Percentiles rank a stretch among this genome's conserved stretches.
Conservation (phyloP, 2,329 filamentous ascomycete species). For the Pyricularia sp. region DNA sequence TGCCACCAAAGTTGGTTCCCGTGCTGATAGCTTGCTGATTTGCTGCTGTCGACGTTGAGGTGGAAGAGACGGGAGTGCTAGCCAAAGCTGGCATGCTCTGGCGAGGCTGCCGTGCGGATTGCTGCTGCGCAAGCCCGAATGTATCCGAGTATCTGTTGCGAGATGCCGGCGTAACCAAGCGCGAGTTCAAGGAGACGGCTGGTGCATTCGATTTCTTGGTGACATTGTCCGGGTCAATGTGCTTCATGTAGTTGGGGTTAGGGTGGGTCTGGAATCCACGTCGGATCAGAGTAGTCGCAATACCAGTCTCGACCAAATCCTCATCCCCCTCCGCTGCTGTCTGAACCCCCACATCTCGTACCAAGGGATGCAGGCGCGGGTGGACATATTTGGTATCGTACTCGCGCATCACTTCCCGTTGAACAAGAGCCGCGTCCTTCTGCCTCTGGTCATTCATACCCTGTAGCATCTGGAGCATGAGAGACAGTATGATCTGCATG, state of each 20-base stretch:
- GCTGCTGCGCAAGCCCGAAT: slow-evolving; percentile 12
- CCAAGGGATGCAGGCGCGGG: slow-evolving; percentile 69
- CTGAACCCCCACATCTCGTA: slow-evolving; percentile 69
- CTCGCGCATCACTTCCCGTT: slow-evolving; percentile 85
- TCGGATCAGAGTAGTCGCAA: slow-evolving; percentile 50
- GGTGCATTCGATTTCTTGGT: slow-evolving; percentile 16
- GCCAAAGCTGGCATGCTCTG: slow-evolving; percentile 9
- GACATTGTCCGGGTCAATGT: slow-evolving; percentile 54
- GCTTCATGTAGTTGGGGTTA: slow-evolving; percentile 65
- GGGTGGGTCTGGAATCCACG: slow-evolving; percentile 69
- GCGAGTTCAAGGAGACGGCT: slow-evolving; percentile 25
- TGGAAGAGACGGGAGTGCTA: slow-evolving; percentile 2
- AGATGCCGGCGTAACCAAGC: slow-evolving; percentile 28
- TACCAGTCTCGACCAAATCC: slow-evolving; percentile 35
- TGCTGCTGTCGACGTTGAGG: slow-evolving; percentile 9
- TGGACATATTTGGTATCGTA: slow-evolving; percentile 95
- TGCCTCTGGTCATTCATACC: slow-evolving; percentile 68
- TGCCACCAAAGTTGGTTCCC: slow-evolving; percentile 46
- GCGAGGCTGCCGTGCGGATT: slow-evolving; percentile 6
- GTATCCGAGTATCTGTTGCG: slow-evolving; percentile 19
- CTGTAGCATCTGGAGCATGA: slow-evolving; percentile 62
- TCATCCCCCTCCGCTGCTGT: slow-evolving; percentile 36
- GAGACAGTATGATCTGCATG: slow-evolving; percentile 60
- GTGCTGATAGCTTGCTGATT: slow-evolving; percentile 11
- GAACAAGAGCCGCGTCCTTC: slow-evolving; percentile 73